Conservation (phyloP, 2,329 filamentous ascomycete species). For the Epichloe baconii region DNA sequence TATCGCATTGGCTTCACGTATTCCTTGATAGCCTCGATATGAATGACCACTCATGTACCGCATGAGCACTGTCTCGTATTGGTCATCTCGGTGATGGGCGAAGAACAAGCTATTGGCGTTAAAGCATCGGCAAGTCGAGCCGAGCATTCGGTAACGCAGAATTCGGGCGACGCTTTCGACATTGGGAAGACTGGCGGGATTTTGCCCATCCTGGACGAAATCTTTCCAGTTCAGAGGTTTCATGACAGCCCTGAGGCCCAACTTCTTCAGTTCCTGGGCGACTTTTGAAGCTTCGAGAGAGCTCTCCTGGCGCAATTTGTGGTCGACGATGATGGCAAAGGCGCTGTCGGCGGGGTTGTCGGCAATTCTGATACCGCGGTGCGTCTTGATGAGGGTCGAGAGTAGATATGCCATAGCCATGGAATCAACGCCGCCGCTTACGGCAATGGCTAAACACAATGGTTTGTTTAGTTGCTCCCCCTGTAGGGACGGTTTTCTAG, state of each 20-base stretch:
- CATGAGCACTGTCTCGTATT: constrained; percentile 80
- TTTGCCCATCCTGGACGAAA: constrained; percentile 15
- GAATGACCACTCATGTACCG: constrained; percentile 55
- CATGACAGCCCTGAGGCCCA: constrained; percentile 21
- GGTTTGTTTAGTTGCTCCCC: constrained; percentile 1
- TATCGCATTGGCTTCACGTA: constrained; percentile 52
- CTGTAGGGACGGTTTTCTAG: neutral
- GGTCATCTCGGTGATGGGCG: constrained; percentile 82
- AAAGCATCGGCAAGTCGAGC: constrained; percentile 38
- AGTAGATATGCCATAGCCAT: constrained; percentile 83
- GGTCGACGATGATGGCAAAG: constrained; percentile 41
- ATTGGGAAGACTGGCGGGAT: constrained; percentile 35
- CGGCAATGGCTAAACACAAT: constrained; percentile 48
- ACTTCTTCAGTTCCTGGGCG: constrained; percentile 19
- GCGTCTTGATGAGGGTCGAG: constrained; percentile 27
- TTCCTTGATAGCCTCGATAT: constrained; percentile 60
- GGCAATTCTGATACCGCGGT: constrained; percentile 25
- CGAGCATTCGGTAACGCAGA: constrained; percentile 61
- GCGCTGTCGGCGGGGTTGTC: constrained; percentile 32
- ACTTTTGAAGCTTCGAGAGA: constrained; percentile 38
- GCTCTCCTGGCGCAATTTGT: constrained; percentile 41
- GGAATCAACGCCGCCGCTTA: constrained; percentile 93
- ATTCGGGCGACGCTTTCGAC: constrained; percentile 67
- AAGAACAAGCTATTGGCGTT: constrained; percentile 52
- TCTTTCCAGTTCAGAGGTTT: constrained; percentile 34